These are phyloP conservation scores for Zychaea mexicana DNA, from an alignment of 371 early-diverging fungal species.

Conservation along the genomic window DNA sequence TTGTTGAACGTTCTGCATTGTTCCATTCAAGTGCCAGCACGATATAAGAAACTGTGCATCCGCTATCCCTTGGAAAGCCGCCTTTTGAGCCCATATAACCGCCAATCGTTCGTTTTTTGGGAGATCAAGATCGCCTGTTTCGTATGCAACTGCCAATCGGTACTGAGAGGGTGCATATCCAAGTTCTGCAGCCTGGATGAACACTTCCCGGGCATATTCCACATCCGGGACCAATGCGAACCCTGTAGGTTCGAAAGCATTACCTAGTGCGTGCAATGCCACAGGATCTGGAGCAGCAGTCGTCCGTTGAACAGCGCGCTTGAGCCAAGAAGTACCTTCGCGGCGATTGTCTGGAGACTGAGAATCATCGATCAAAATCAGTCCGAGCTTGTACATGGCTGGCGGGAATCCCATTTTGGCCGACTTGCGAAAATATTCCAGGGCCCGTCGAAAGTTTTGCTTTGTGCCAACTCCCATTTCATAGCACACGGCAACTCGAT, in stretches of 20 bases:
- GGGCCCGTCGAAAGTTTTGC: conserved; percentile 69
- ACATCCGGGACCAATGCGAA: conserved; percentile 77
- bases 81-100: conserved; percentile 95
- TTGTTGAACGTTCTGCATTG: neutral
- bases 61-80: conserved; percentile 82
- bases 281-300: conserved; percentile 84
- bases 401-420: conserved; percentile 46
- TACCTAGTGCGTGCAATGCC: conserved; percentile 86
- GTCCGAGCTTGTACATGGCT: conserved; percentile 92
- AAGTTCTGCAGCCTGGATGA: conserved; percentile 85
- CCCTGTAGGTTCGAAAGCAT: conserved; percentile 77
- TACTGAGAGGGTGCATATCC: conserved; percentile 93
- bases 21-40: conserved; percentile 60
- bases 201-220: conserved; percentile 85
- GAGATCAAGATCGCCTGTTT: conserved; percentile 84
- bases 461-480: conserved; percentile 88
- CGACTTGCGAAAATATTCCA: conserved; percentile 55
- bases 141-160: conserved; percentile 90
- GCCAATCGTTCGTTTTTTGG: conserved; percentile 83
- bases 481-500: conserved; percentile 89
- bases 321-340: conserved; percentile 91
- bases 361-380: conserved; percentile 74
- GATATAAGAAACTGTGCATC: conserved; percentile 83
- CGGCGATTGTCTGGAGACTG: conserved; percentile 64
- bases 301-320: conserved; percentile 73